These are phyloP conservation scores for Cyberlindnera suaveolens DNA, from an alignment of 805 yeast genomes.

Conservation along the genomic window DNA sequence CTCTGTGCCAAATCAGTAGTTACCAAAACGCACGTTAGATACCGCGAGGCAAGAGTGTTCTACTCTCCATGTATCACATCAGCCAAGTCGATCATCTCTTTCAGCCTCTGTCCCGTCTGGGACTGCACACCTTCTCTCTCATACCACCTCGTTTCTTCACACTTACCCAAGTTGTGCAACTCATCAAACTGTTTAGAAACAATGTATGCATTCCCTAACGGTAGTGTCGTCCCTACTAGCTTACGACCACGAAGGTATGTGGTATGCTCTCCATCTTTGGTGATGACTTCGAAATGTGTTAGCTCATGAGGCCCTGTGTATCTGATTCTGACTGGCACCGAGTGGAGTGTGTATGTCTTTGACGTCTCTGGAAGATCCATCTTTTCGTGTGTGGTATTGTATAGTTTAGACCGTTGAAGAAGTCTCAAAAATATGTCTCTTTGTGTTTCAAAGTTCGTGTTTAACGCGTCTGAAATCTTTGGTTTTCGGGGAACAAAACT, in stretches of 20 bases:
- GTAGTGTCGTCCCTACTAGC: constrained; percentile 20
- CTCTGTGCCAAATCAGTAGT: too few relatives aligned
- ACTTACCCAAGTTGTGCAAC: constrained; percentile 9
- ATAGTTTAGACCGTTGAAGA: too few relatives aligned
- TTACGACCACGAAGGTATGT: constrained; percentile 32
- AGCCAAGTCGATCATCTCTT: constrained; percentile 24
- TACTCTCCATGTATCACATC: constrained; percentile 16
- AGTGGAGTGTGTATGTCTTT: constrained; percentile 7
- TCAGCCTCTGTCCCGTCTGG: constrained; percentile 21
- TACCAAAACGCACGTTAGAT: too few relatives aligned
- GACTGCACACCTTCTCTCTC: constrained; percentile 33
- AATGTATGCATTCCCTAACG: constrained; percentile 13
- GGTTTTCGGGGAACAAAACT: neutral
- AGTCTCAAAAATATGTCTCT: too few relatives aligned
- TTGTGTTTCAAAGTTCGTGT: too few relatives aligned
- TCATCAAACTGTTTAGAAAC: constrained; percentile 19
- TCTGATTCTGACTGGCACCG: constrained; percentile 14
- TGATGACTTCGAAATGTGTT: constrained; percentile 2
- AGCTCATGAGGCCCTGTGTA: constrained; percentile 12
- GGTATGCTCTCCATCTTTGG: constrained; percentile 1
- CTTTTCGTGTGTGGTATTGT: too few relatives aligned
- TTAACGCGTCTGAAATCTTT: too few relatives aligned
- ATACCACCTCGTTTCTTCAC: constrained; percentile 23
- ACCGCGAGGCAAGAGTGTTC: too few relatives aligned
- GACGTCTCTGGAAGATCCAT: neutral